Percentiles rank a stretch among this genome's conserved stretches.
phyloP scores from a whole-genome alignment of 2,329 filamentous ascomycete species.

The Camptophora hylomeconis region DNA sequence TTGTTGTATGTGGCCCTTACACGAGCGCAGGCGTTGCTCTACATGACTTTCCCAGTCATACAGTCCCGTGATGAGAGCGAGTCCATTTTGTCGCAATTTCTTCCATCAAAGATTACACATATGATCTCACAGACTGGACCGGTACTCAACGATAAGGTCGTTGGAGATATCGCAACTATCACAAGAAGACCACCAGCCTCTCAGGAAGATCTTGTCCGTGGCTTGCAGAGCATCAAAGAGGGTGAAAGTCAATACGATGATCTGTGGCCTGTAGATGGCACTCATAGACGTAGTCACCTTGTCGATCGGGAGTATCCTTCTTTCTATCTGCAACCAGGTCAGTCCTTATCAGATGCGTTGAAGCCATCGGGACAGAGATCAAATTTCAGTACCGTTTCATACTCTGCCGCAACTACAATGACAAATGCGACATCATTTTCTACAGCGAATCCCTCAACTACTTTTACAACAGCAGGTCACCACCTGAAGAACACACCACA shows the following conservation, averaged over 20 bases:
- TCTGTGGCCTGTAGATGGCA: conserved; percentile 51
- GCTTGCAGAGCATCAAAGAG: conserved; percentile 27
- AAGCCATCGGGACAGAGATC: conserved; percentile 20
- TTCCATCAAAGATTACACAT: conserved; percentile 43
- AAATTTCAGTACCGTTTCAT: conserved; percentile 18
- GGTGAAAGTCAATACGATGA: conserved; percentile 50
- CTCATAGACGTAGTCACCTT: conserved; percentile 27
- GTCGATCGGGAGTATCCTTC: conserved; percentile 23
- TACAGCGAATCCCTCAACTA: conserved; percentile 26
- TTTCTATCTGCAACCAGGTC: conserved; percentile 10
- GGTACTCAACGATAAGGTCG: conserved; percentile 47
- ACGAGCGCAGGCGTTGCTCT: conserved; percentile 71
- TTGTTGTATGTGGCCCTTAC: conserved; percentile 96
- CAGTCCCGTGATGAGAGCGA: conserved; percentile 48
- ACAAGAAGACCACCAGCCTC: conserved; percentile 50
- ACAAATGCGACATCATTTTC: conserved; percentile 32
- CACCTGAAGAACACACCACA: conserved; percentile 31
- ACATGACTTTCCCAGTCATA: conserved; percentile 66
- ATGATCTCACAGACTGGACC: conserved; percentile 52
- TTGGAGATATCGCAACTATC: conserved; percentile 59
- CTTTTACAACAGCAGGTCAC: conserved; percentile 49
- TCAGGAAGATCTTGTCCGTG: conserved; percentile 40
- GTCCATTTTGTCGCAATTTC: conserved; percentile 58
- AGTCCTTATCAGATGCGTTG: conserved; percentile 14
- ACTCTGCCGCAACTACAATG: conserved; percentile 43